Evolutionary conservation across 148 eudicot species (phyloP).

Genomic region (Vaccinium corymbosum): DNA sequence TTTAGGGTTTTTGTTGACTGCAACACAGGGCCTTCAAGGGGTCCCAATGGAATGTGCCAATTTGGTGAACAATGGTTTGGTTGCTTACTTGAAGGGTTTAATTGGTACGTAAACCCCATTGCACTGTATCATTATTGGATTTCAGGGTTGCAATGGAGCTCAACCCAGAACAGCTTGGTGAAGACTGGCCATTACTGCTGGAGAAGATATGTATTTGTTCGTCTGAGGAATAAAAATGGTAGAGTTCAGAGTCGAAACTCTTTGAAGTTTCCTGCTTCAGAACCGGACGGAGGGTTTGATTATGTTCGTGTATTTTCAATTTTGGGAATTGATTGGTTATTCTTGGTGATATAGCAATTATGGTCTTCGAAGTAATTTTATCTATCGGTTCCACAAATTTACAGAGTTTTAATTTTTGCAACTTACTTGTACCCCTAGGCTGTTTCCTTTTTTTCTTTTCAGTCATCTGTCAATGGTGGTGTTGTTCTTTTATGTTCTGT

Average conservation of each 20-base stretch:
- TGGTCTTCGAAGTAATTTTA: conserved; percentile 8
- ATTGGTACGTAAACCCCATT: conserved; percentile 28
- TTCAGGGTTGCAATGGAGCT: conserved; percentile 64
- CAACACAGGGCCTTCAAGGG: conserved; percentile 44
- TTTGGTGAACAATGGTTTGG: conserved; percentile 43
- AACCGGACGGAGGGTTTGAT: conserved; percentile 26
- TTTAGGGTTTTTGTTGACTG: neutral
- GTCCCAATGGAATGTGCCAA: conserved; percentile 42
- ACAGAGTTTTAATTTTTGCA: too few relatives aligned
- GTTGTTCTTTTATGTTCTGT: too few relatives aligned
- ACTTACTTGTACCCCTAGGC: neutral
- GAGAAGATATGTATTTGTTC: conserved; percentile 45
- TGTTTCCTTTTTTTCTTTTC: too few relatives aligned
- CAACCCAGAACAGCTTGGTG: conserved; percentile 58
- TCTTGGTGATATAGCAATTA: conserved; percentile 4
- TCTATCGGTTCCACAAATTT: neutral
- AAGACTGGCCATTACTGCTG: conserved; percentile 55
- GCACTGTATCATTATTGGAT: conserved; percentile 42
- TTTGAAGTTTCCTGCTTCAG: conserved; percentile 17
- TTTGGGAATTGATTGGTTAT: conserved; percentile 31
- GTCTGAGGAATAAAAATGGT: conserved; percentile 38
- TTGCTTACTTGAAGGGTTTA: conserved; percentile 51
- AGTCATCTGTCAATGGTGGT: too few relatives aligned
- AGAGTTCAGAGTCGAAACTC: conserved; percentile 19
- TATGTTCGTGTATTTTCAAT: conserved; percentile 33